Base-by-base conservation (phyloP, 345 rosid species). In the Tarenaya hassleriana region DNA sequence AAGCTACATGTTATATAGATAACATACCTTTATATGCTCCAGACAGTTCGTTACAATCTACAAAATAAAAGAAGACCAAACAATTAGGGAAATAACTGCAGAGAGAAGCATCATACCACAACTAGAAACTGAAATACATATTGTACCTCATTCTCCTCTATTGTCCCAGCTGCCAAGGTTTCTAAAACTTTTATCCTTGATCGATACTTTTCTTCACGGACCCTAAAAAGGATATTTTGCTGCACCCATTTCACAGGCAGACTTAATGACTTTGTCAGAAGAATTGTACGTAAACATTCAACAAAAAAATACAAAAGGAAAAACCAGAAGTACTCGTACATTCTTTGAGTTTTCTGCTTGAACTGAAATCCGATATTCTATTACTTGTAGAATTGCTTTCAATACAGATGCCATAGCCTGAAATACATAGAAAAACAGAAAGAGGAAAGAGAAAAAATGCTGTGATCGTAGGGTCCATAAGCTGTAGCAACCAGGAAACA, bases 131-230 rank as follows among this genome's bases (percentile, higher is more conserved):
- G 52, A 18, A 51, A 16, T 21, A 32, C 34, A 58, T 52, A 11
- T 11, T 46, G 19, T 61, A 89, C 97, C 94, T 75, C 77, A 47
- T 76, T 73, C 64, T 86, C 97, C 63, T 77, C 84, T 45, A 68
- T 41, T 31, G 75, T 63, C 37, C 94, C 95, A 52, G 71, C 67
- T 45, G 66, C 78, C 47, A 86, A 71, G 48, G 88, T 76, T 68
- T 86, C 95, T 44, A 86, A 75, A 5, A 71, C 79, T 58, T 67
- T 77, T 39, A 79, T 67, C 68, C 72, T 81, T 47, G 84, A 75
- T 48, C 69, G 87, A 67, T 62, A 83, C 72, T 79, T 89, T 56
- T 76, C 90, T 40, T 80, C 80, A 10, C 78, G 81, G 35, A 63
- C 72, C 60, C 70, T 75, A 50, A 60, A 68, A 50, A 81, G 69